These are phyloP conservation scores for Phoma herbarum DNA, from an alignment of 2,329 filamentous ascomycete genomes.

Conservation along the genomic window DNA sequence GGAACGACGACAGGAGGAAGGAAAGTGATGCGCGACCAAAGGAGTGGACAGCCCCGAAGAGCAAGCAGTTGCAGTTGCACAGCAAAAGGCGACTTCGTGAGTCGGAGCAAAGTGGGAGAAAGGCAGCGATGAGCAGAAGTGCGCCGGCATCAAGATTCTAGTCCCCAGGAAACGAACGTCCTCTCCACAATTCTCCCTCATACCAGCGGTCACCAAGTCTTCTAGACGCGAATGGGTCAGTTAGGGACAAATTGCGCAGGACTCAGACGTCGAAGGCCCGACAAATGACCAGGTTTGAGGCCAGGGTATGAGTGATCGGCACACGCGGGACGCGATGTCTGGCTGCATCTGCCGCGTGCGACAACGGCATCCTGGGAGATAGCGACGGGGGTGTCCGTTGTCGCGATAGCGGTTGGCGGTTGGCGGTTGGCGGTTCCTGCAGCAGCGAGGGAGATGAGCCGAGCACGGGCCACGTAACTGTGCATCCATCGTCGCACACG, in stretches of 20 bases:
- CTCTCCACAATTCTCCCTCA: constrained; percentile 39
- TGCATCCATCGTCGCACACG: not conserved
- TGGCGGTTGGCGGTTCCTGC: constrained; percentile 8
- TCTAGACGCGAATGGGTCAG: constrained; percentile 34
- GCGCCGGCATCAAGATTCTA: constrained; percentile 32
- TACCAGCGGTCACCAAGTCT: constrained; percentile 41
- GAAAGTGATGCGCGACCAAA: constrained; percentile 36
- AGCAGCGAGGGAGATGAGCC: constrained; percentile 8
- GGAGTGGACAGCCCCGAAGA: constrained; percentile 54
- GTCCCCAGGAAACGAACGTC: constrained; percentile 36
- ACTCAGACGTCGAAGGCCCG: constrained; percentile 32
- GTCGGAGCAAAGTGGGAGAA: constrained; percentile 32
- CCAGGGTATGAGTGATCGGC: constrained; percentile 25
- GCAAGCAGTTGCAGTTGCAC: constrained; percentile 38
- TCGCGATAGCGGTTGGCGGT: constrained; percentile 17
- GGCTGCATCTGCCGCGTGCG: constrained; percentile 34
- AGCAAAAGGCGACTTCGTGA: constrained; percentile 30
- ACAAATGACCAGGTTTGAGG: constrained; percentile 8
- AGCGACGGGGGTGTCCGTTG: constrained; percentile 28
- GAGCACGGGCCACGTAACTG: constrained; percentile 6
- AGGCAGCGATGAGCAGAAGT: constrained; percentile 31
- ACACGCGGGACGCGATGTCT: constrained; percentile 28
- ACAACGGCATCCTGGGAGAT: constrained; percentile 38
- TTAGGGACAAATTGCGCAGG: constrained; percentile 50
- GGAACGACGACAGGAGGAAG: constrained; percentile 31